A percentile compares a stretch with the other conserved stretches of the same genome.
These are phyloP conservation scores for Talaromyces amestolkiae DNA, from an alignment of 2,329 filamentous ascomycete genomes.

Conservation along the genomic window DNA sequence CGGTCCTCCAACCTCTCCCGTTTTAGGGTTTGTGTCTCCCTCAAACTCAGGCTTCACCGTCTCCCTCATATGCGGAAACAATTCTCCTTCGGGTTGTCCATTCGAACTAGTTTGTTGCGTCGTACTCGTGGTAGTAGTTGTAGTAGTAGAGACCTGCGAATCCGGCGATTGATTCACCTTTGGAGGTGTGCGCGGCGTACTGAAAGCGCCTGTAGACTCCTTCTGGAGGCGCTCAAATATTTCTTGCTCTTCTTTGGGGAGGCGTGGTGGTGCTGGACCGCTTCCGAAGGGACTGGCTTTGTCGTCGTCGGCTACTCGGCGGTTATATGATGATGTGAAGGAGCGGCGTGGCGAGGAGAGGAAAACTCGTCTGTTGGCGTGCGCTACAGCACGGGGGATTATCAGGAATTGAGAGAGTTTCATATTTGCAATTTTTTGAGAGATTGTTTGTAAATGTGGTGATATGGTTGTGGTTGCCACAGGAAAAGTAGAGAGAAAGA, in stretches of 20 bases:
- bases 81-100: conserved; percentile 36
- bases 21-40: conserved; percentile 87
- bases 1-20: conserved; percentile 90
- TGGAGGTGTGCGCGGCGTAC: conserved; percentile 52
- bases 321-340: conserved; percentile 29
- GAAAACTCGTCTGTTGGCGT: neutral
- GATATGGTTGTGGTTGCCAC: neutral
- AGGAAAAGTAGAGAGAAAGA: neutral
- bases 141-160: conserved; percentile 24
- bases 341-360: conserved; percentile 12
- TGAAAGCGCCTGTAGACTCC: conserved; percentile 73
- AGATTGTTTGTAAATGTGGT: neutral
- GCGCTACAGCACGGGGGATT: neutral
- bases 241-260: conserved; percentile 84
- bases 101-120: conserved; percentile 50
- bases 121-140: conserved; percentile 23
- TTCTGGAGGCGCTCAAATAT: conserved; percentile 85
- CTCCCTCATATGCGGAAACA: conserved; percentile 68
- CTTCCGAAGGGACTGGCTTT: conserved; percentile 33
- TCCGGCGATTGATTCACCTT: conserved; percentile 53
- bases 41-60: conserved; percentile 89
- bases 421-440: neutral
- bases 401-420: neutral
- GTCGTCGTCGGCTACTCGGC: conserved; percentile 29
- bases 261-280: conserved; percentile 74